Percentiles rank a stretch among this genome's conserved stretches.
Evolutionary conservation across 208 protist species (phyloP).

Genomic region (Crithidia brevicula): DNA sequence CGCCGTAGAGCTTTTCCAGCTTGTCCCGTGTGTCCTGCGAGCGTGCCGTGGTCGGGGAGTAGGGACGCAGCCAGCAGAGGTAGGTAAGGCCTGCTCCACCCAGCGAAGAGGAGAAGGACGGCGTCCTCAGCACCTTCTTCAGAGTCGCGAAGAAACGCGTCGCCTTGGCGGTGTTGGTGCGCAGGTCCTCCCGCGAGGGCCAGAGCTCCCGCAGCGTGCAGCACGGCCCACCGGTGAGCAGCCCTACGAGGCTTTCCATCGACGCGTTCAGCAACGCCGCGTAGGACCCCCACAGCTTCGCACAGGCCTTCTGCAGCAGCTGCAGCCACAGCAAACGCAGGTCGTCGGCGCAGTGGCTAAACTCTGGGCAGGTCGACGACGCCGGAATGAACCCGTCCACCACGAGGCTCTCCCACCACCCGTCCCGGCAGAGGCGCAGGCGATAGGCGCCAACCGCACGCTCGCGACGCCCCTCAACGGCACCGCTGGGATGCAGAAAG

Average conservation of each 20-base stretch:
- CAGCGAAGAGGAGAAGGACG: neutral
- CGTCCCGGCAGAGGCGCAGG: slow-evolving; percentile 50
- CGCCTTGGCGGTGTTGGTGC: slow-evolving; percentile 11
- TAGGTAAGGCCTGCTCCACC: neutral
- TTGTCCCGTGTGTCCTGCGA: slow-evolving; percentile 31
- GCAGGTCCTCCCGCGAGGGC: slow-evolving; percentile 26
- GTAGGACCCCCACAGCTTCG: slow-evolving; percentile 76
- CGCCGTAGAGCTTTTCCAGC: slow-evolving; percentile 36
- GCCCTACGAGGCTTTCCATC: slow-evolving; percentile 38
- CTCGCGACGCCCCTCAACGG: slow-evolving; percentile 36
- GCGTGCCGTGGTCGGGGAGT: slow-evolving; percentile 43
- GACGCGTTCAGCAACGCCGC: slow-evolving; percentile 45
- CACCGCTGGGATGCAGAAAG: slow-evolving; percentile 49
- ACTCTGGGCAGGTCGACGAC: slow-evolving; percentile 30
- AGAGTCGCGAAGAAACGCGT: slow-evolving; percentile 12
- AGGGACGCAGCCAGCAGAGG: slow-evolving; percentile 32
- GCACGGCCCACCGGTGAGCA: slow-evolving; percentile 53
- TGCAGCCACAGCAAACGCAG: slow-evolving; percentile 64
- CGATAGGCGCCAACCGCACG: slow-evolving; percentile 51
- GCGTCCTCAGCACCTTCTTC: slow-evolving; percentile 13
- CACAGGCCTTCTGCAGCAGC: slow-evolving; percentile 83
- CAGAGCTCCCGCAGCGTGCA: slow-evolving; percentile 42
- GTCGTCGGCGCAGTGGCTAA: slow-evolving; percentile 38
- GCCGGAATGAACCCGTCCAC: slow-evolving; percentile 62
- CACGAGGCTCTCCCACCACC: slow-evolving; percentile 52